phyloP scores from a whole-genome alignment of 2,329 filamentous ascomycete species.

The Colletotrichum sp. region DNA sequence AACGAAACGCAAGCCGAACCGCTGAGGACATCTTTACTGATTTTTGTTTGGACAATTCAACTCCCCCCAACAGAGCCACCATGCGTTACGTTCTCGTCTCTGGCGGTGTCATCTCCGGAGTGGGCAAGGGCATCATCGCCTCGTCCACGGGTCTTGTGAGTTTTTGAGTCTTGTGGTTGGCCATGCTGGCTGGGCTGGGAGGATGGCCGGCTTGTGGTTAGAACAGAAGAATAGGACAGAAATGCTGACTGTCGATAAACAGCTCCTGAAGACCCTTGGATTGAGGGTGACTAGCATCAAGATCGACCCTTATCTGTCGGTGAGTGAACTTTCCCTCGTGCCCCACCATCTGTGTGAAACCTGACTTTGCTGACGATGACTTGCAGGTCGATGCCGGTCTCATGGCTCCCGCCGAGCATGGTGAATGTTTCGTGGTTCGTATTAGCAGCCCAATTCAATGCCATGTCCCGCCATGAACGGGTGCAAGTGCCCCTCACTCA shows the following conservation, averaged over 20 bases:
- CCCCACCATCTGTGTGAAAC: neutral
- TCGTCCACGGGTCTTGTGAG: slow-evolving; percentile 65
- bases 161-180: neutral
- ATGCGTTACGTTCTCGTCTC: slow-evolving; percentile 34
- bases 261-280: slow-evolving; percentile 81
- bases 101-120: slow-evolving; percentile 60
- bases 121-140: slow-evolving; percentile 67
- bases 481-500: neutral
- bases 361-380: neutral
- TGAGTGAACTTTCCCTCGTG: slow-evolving; percentile 18
- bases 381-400: slow-evolving; percentile 20
- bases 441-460: neutral
- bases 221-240: neutral
- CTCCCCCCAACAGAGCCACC: neutral
- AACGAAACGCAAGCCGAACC: neutral
- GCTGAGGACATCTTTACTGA: neutral
- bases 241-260: slow-evolving; percentile 34
- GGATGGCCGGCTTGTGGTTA: neutral
- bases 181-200: neutral
- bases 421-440: slow-evolving; percentile 23
- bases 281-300: slow-evolving; percentile 68
- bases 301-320: slow-evolving; percentile 57
- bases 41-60: neutral
- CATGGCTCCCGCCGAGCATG: slow-evolving; percentile 36
- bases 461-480: neutral